phyloP scores from a whole-genome alignment of 2,329 filamentous ascomycete species.

The Pleoardoris graminearum region DNA sequence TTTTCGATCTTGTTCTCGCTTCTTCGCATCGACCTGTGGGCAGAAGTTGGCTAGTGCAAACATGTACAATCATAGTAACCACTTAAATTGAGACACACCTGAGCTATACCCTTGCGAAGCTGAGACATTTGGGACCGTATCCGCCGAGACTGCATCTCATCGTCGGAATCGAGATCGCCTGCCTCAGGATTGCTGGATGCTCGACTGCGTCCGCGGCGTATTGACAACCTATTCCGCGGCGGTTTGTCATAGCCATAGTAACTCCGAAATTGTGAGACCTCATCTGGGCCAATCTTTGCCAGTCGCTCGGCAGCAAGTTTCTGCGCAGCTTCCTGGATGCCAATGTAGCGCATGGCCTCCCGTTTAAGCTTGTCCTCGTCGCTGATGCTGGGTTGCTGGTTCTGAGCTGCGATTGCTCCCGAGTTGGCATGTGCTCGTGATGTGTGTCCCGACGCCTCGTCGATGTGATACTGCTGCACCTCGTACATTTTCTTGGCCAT shows the following conservation, averaged over 20 bases:
- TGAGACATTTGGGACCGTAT: slow-evolving; percentile 80
- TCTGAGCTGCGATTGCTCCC: slow-evolving; percentile 40
- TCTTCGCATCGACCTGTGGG: slow-evolving; percentile 65
- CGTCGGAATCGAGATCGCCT: slow-evolving; percentile 60
- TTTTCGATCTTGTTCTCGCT: slow-evolving; percentile 74
- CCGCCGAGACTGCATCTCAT: slow-evolving; percentile 69
- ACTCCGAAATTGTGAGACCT: slow-evolving; percentile 67
- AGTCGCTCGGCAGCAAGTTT: slow-evolving; percentile 83
- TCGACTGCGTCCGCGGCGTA: slow-evolving; percentile 59
- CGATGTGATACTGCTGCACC: slow-evolving; percentile 65
- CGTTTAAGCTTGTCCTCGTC: slow-evolving; percentile 55
- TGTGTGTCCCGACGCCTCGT: slow-evolving; percentile 51
- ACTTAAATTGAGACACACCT: slow-evolving; percentile 35
- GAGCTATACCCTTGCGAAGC: slow-evolving; percentile 68
- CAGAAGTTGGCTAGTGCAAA: neutral
- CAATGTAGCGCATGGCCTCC: slow-evolving; percentile 57
- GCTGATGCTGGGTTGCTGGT: slow-evolving; percentile 32
- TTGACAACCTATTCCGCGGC: slow-evolving; percentile 55
- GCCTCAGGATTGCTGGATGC: slow-evolving; percentile 66
- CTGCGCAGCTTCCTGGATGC: slow-evolving; percentile 83
- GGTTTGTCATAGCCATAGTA: slow-evolving; percentile 71
- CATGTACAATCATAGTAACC: neutral
- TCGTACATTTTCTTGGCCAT: slow-evolving; percentile 90
- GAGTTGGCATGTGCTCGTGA: slow-evolving; percentile 33
- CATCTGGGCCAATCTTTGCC: slow-evolving; percentile 75